These are phyloP conservation scores for Blastomyces parvus DNA, from an alignment of 2,329 filamentous ascomycete genomes.

Conservation along the genomic window DNA sequence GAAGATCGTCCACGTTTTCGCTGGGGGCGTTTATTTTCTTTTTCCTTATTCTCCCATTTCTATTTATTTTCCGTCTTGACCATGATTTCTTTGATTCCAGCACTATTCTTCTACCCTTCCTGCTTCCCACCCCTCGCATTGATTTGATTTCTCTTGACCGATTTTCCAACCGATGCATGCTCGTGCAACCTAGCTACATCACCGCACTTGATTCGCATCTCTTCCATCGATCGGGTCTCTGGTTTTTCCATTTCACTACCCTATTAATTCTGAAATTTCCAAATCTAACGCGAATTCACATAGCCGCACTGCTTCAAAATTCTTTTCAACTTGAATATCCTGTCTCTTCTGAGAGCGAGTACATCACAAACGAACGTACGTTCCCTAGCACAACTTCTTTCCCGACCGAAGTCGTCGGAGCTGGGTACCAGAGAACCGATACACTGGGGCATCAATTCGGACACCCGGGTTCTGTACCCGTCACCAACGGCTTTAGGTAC, in stretches of 20 bases:
- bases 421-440: slow-evolving; percentile 44
- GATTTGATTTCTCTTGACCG: slow-evolving; percentile 2
- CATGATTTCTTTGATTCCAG: slow-evolving; percentile 2
- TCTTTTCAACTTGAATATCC: slow-evolving; percentile 32
- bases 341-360: slow-evolving; percentile 33
- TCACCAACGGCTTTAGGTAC: slow-evolving; percentile 44
- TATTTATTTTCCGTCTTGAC: slow-evolving; percentile 6
- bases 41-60: slow-evolving; percentile 3
- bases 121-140: background rate
- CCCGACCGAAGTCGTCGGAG: slow-evolving; percentile 35
- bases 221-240: background rate
- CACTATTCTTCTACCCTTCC: background rate
- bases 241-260: background rate
- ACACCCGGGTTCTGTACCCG: slow-evolving; percentile 38
- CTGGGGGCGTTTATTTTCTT: slow-evolving; percentile 7
- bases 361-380: slow-evolving; percentile 27
- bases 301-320: slow-evolving; percentile 29
- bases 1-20: slow-evolving; percentile 15
- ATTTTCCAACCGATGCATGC: slow-evolving; percentile 9
- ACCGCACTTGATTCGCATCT: slow-evolving; percentile 2
- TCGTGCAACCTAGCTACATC: slow-evolving; percentile 11
- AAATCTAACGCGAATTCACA: slow-evolving; percentile 21
- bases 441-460: slow-evolving; percentile 38
- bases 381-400: slow-evolving; percentile 29
- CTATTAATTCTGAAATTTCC: background rate